Evolutionary conservation across 2,329 filamentous ascomycete species (phyloP).

Genomic region (Pseudogymnoascus sp.): DNA sequence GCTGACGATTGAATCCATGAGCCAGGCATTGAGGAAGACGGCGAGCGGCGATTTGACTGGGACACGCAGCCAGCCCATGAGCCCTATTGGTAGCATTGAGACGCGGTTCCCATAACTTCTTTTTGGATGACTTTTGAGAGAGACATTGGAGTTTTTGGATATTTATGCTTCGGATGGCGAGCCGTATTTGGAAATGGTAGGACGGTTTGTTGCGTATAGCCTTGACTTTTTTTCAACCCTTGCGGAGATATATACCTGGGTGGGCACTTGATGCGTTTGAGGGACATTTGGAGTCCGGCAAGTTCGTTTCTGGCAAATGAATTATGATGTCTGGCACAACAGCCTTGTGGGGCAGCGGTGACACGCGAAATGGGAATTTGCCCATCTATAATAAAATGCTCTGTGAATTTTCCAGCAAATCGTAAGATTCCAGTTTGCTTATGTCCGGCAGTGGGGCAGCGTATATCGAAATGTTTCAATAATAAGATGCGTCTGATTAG

Average conservation of each 20-base stretch:
- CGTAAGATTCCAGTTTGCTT: not conserved
- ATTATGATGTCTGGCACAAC: slow-evolving; percentile 5
- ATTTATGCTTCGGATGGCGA: slow-evolving; percentile 1
- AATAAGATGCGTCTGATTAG: slow-evolving; percentile 5
- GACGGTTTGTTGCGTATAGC: not conserved
- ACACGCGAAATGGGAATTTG: slow-evolving; percentile 1
- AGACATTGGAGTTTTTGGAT: not conserved
- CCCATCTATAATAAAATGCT: not conserved
- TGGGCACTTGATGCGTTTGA: not conserved
- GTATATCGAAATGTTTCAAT: slow-evolving; percentile 3
- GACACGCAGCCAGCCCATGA: slow-evolving; percentile 47
- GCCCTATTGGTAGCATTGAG: slow-evolving; percentile 40
- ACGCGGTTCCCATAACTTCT: not conserved
- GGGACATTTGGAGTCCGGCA: not conserved
- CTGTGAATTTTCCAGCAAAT: not conserved
- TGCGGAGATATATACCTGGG: slow-evolving; percentile 6
- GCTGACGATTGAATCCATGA: slow-evolving; percentile 87
- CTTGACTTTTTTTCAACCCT: not conserved
- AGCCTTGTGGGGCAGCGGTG: slow-evolving; percentile 2
- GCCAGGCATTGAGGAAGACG: slow-evolving; percentile 76
- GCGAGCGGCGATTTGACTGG: slow-evolving; percentile 68
- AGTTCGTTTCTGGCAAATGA: slow-evolving; percentile 7
- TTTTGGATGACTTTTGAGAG: not conserved
- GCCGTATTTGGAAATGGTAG: slow-evolving; percentile 1
- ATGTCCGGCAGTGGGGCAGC: not conserved